Evolutionary conservation across 169 alveolate genomes (phyloP).

Genomic region (Eimeria falciformis): DNA sequence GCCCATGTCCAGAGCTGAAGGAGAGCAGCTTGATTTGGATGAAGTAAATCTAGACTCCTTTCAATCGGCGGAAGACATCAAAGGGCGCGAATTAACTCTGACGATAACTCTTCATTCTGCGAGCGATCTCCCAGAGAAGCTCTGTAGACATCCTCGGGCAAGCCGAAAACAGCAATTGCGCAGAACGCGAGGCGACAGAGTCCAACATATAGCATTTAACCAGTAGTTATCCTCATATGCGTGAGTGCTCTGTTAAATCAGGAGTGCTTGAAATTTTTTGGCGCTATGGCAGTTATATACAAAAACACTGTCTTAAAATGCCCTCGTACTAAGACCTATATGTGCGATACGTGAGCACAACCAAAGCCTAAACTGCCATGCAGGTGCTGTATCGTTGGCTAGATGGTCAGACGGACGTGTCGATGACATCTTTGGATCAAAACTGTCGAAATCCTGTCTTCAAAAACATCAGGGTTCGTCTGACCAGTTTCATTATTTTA

Average conservation of each 20-base stretch:
- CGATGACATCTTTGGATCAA: slow-evolving; percentile 17
- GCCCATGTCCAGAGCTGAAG: no score
- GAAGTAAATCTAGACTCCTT: slow-evolving; percentile 52
- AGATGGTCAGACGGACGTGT: slow-evolving; percentile 59
- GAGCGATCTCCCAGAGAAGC: slow-evolving; percentile 63
- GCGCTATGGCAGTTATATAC: no score
- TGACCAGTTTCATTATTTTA: neutral
- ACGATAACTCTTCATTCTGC: slow-evolving; percentile 74
- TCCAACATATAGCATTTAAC: no score
- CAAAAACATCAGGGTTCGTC: slow-evolving; percentile 48
- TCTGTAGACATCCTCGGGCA: slow-evolving; percentile 58
- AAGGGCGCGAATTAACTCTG: slow-evolving; percentile 55
- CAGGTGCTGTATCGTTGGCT: slow-evolving; percentile 62
- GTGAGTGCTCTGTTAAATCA: no score
- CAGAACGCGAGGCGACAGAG: no score
- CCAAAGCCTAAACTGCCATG: neutral
- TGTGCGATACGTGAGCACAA: no score
- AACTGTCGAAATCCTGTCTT: slow-evolving; percentile 28
- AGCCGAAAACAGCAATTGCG: no score
- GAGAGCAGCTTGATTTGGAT: neutral
- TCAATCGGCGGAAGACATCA: slow-evolving; percentile 69
- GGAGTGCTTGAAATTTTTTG: no score
- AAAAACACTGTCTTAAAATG: no score
- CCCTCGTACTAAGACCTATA: no score
- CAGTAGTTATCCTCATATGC: no score